Base-by-base conservation (phyloP, 495 filamentous ascomycete genomes). In the Aspergillus coremiiformis region DNA sequence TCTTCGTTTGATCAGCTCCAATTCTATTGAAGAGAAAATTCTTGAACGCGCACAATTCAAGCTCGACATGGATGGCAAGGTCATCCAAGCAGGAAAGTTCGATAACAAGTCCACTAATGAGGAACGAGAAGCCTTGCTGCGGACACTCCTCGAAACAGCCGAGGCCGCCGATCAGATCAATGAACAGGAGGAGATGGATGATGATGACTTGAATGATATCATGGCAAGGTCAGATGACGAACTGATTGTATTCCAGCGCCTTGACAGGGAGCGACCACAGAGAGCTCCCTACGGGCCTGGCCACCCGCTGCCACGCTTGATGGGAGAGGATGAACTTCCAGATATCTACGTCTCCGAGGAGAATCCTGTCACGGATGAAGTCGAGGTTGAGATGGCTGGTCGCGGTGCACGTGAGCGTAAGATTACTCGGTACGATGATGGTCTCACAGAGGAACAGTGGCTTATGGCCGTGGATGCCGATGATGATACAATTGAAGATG, bases 51-150 rank as follows among this genome's bases (percentile, higher is more conserved):
- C 93, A 0, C 86, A 96, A 63, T 98, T 84, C 76, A 98, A 98
- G 78, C 81, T 98, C 47, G 92, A 97, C 66, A 95, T 98, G 84
- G 93, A 98, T 64, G 94, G 93, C 65, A 98, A 98, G 73, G 90
- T 98, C 60, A 98, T 98, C 55, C 93, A 98, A 66, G 93, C 93
- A 42, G 93, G 93, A 78, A 93, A 94, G 57, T 98, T 98, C 71
- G 93, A 98, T 61, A 98, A 98, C 71, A 98, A 97, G 66, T 98
- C 93, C 1, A 96, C 93, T 11, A 95, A 96, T 61, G 94, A 95
- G 51, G 93, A 98, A 68, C 87, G 93, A 74, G 93, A 98, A 63
- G 92, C 91, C 17, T 86, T 98, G 76, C 75, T 98, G 47, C 80
- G 93, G 53, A 91, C 90, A 21, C 82, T 98, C 58, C 74, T 98